Conservation (phyloP, 2,329 filamentous ascomycete genomes). For the Plectosphaerella sp. region DNA sequence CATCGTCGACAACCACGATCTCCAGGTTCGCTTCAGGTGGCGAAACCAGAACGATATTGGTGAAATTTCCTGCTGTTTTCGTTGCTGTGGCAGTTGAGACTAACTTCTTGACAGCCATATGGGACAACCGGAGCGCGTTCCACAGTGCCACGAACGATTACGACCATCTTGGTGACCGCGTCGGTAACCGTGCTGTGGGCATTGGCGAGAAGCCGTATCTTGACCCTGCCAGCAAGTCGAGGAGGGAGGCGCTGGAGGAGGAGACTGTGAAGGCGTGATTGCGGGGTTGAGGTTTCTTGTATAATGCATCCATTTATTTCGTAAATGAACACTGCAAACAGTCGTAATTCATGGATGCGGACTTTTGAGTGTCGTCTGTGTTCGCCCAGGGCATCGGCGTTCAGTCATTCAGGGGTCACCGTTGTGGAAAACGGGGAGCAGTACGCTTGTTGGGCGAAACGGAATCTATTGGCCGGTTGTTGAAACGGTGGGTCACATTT, state of each 20-base stretch:
- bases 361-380: too few relatives aligned
- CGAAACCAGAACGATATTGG: conserved; percentile 34
- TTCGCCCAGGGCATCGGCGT: too few relatives aligned
- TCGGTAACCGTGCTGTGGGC: conserved; percentile 48
- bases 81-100: background rate
- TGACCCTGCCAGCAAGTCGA: conserved; percentile 43
- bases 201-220: conserved; percentile 52
- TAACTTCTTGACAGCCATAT: conserved; percentile 37
- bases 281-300: too few relatives aligned
- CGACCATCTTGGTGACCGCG: conserved; percentile 42
- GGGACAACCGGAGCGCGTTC: conserved; percentile 57
- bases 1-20: conserved; percentile 41
- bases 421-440: too few relatives aligned
- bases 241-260: conserved; percentile 5
- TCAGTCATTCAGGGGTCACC: too few relatives aligned
- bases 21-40: conserved; percentile 45
- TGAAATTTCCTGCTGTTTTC: conserved; percentile 5
- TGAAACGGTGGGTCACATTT: too few relatives aligned
- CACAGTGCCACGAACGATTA: conserved; percentile 58
- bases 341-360: too few relatives aligned
- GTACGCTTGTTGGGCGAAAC: too few relatives aligned
- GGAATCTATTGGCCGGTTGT: too few relatives aligned
- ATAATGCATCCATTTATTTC: too few relatives aligned
- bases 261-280: background rate
- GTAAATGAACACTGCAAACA: too few relatives aligned